Percentiles rank a stretch among this genome's conserved stretches.
These are phyloP conservation scores for Aspergillus mulundensis DNA, from an alignment of 495 filamentous ascomycete genomes.

Conservation along the genomic window DNA sequence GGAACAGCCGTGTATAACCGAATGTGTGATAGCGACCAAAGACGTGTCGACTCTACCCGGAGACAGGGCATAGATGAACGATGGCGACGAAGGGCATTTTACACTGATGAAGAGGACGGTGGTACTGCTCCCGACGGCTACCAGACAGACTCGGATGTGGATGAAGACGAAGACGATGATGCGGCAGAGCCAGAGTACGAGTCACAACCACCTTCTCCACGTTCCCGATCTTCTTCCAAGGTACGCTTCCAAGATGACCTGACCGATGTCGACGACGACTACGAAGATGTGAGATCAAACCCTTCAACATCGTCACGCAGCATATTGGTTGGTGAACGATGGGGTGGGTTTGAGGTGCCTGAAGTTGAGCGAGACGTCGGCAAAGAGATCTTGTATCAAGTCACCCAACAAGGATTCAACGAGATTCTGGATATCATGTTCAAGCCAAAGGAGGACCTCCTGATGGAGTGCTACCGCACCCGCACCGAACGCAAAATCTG, in stretches of 20 bases:
- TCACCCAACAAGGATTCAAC: slow-evolving; percentile 86
- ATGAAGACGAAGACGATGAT: slow-evolving; percentile 33
- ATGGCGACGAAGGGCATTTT: slow-evolving; percentile 70
- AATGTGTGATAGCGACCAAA: slow-evolving; percentile 39
- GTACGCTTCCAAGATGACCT: slow-evolving; percentile 77
- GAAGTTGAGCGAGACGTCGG: slow-evolving; percentile 77
- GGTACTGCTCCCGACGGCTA: slow-evolving; percentile 59
- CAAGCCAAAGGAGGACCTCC: slow-evolving; percentile 70
- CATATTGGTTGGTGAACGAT: slow-evolving; percentile 68
- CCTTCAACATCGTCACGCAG: slow-evolving; percentile 76
- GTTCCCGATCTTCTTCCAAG: slow-evolving; percentile 80
- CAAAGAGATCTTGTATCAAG: slow-evolving; percentile 85
- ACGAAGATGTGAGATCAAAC: slow-evolving; percentile 65
- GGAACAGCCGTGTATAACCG: slow-evolving; percentile 36
- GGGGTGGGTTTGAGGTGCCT: slow-evolving; percentile 78
- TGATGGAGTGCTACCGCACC: slow-evolving; percentile 63
- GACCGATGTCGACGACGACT: slow-evolving; percentile 60
- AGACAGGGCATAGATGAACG: slow-evolving; percentile 61
- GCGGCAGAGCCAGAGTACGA: slow-evolving; percentile 31
- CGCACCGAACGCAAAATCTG: slow-evolving; percentile 57
- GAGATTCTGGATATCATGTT: slow-evolving; percentile 86
- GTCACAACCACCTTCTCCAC: slow-evolving; percentile 51
- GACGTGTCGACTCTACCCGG: slow-evolving; percentile 37
- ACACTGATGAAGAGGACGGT: slow-evolving; percentile 77
- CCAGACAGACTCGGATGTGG: slow-evolving; percentile 58